These are phyloP conservation scores for Microstroma glucosiphilum DNA, from an alignment of 1,284 basidiomycete species.

Conservation along the genomic window DNA sequence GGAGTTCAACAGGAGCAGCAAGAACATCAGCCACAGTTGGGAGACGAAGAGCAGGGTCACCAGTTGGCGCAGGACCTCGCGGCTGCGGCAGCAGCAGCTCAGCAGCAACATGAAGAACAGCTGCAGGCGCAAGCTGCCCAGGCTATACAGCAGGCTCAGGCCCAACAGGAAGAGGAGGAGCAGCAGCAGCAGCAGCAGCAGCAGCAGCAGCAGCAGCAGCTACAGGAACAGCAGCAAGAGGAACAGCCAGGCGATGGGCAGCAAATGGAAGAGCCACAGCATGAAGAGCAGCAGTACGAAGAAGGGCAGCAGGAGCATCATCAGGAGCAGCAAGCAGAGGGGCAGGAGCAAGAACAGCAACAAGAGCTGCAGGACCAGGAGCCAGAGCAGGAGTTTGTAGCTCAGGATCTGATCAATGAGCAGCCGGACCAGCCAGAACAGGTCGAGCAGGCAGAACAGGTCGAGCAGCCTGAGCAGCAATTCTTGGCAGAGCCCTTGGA, in stretches of 20 bases:
- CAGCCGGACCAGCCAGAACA: background rate
- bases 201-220: background rate
- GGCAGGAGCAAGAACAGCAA: background rate
- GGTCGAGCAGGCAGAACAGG: background rate
- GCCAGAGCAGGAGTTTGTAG: background rate
- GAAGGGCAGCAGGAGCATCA: no score
- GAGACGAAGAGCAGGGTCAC: background rate
- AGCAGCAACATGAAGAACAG: background rate
- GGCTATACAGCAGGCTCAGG: background rate
- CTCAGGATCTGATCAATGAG: background rate
- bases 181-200: background rate
- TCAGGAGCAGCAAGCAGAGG: background rate
- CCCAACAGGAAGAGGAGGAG: background rate
- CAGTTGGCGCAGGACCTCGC: background rate
- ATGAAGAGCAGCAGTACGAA: background rate
- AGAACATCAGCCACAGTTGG: background rate
- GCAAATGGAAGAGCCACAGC: background rate
- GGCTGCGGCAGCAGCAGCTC: slow-evolving; percentile 2
- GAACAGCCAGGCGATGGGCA: background rate
- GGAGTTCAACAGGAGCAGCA: slow-evolving; percentile 1
- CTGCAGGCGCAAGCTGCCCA: slow-evolving; percentile 5
- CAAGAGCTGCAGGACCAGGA: background rate
- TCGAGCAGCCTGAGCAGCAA: background rate
- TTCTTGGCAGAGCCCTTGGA: no score
- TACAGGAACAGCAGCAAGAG: background rate